Base-by-base conservation (phyloP, 345 rosid species). In the Aurinia saxatilis region DNA sequence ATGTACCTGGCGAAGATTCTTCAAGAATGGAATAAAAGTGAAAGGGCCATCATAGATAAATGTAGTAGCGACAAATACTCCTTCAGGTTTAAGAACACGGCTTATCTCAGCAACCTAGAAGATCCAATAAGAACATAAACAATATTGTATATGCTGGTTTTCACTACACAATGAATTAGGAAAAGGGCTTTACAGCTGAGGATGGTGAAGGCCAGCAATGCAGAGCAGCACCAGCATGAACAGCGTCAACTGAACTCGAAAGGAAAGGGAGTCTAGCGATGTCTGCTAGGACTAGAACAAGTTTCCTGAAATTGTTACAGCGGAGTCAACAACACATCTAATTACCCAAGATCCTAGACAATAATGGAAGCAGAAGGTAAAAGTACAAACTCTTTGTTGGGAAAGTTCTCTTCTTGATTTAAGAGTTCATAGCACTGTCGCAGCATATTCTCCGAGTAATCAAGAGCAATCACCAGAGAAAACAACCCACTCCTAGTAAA, bases 161-260 rank as follows among this genome's bases (percentile, higher is more conserved):
- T 10, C 2, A 21, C 7, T 18, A 49, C 17, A 23, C 11, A 21
- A 23, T 41, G 29, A 16, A 21, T 23, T 15, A 25, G 29, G 56
- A 33, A 47, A 12, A 59, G 59, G 48, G 36, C 10, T 84, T 79
- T 78, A 88, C 96, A 6, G 88, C 98, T 36, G 78, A 55, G 29
- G 88, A 75, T 57, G 96, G 95, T 15, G 96, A 91, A 67, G 96
- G 87, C 98, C 98, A 91, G 63, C 95, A 88, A 74, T 91, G 96
- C 41, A 91, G 71, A 65, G 96, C 98, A 63, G 90, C 90, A 66
- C 90, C 98, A 39, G 96, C 96, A 64, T 88, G 98, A 64, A 91
- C 79, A 11, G 95, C 90, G 60, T 91, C 95, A 12, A 88, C 72
- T 9, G 96, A 86, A 68, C 88, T 63, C 36, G 90, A 72, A 51